A percentile compares a stretch with the other conserved stretches of the same genome.
These are phyloP conservation scores for Hamigera avellanea DNA, from an alignment of 495 filamentous ascomycete genomes.

Conservation along the genomic window DNA sequence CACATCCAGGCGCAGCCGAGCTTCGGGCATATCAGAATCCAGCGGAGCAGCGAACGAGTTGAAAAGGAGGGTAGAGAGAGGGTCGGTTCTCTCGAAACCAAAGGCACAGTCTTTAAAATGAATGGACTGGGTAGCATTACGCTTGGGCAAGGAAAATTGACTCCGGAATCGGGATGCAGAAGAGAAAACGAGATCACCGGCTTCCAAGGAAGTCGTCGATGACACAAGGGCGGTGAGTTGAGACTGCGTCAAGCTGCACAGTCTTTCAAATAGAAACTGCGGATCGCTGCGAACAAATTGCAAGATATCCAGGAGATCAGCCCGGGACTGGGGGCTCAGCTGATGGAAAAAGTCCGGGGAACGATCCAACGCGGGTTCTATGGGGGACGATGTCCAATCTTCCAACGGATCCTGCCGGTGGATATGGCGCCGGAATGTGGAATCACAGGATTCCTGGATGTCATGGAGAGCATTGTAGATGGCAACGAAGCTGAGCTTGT, in stretches of 20 bases:
- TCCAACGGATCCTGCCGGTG: conserved; percentile 31
- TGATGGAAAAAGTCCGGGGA: conserved; percentile 68
- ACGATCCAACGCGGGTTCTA: conserved; percentile 21
- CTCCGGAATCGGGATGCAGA: conserved; percentile 53
- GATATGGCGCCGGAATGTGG: conserved; percentile 36
- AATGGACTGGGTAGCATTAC: conserved; percentile 46
- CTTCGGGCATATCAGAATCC: conserved; percentile 70
- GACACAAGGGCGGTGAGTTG: conserved; percentile 66
- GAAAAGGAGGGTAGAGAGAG: conserved; percentile 74
- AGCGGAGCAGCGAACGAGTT: conserved; percentile 62
- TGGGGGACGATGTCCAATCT: conserved; percentile 16
- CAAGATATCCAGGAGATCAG: conserved; percentile 68
- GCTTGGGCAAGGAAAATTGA: conserved; percentile 37
- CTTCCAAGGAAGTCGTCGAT: conserved; percentile 64
- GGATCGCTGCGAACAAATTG: conserved; percentile 72
- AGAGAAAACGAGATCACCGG: conserved; percentile 70
- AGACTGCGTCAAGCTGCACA: conserved; percentile 56
- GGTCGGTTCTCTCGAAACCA: conserved; percentile 80
- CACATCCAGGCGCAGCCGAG: conserved; percentile 64
- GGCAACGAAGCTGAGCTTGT: conserved; percentile 77
- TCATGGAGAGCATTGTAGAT: conserved; percentile 84
- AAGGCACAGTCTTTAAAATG: conserved; percentile 31
- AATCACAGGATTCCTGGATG: conserved; percentile 74
- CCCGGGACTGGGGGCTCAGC: conserved; percentile 61
- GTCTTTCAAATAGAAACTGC: conserved; percentile 71